These are phyloP conservation scores for Adenanthera pavonina DNA, from an alignment of 306 rosid genomes.

Conservation along the genomic window DNA sequence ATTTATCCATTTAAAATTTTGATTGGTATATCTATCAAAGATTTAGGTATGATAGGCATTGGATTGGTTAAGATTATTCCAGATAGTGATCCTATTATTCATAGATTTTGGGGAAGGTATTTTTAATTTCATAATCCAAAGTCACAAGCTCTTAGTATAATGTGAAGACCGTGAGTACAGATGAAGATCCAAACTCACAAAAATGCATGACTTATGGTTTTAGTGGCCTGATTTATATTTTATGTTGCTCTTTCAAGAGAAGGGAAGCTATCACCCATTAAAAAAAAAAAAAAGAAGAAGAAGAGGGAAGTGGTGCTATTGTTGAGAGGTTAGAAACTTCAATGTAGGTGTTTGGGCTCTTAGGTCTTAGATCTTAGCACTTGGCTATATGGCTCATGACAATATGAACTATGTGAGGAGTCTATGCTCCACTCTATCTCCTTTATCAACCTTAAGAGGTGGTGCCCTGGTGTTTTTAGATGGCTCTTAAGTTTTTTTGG, in stretches of 20 bases:
- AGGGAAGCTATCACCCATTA: too few species aligned
- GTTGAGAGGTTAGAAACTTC: slow-evolving; percentile 36
- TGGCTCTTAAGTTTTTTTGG: slow-evolving; percentile 19
- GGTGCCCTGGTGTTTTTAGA: slow-evolving; percentile 23
- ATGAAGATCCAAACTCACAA: neutral
- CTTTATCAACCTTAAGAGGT: slow-evolving; percentile 25
- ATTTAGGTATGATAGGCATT: neutral
- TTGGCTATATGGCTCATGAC: slow-evolving; percentile 35
- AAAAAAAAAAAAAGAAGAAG: neutral
- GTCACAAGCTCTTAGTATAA: neutral
- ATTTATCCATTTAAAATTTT: neutral
- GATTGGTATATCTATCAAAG: neutral
- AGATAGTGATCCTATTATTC: neutral
- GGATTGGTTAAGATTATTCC: neutral
- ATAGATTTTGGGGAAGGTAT: neutral
- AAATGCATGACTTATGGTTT: neutral
- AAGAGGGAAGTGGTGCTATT: slow-evolving; percentile 37
- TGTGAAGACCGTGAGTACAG: neutral
- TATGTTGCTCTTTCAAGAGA: neutral
- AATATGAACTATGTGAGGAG: slow-evolving; percentile 27
- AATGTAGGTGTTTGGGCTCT: slow-evolving; percentile 19
- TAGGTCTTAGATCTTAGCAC: neutral
- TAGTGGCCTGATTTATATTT: neutral
- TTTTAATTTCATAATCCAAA: neutral
- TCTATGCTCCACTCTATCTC: slow-evolving; percentile 31